Conservation (phyloP, 2,329 filamentous ascomycete genomes). For the Pestalotiopsis sp. region DNA sequence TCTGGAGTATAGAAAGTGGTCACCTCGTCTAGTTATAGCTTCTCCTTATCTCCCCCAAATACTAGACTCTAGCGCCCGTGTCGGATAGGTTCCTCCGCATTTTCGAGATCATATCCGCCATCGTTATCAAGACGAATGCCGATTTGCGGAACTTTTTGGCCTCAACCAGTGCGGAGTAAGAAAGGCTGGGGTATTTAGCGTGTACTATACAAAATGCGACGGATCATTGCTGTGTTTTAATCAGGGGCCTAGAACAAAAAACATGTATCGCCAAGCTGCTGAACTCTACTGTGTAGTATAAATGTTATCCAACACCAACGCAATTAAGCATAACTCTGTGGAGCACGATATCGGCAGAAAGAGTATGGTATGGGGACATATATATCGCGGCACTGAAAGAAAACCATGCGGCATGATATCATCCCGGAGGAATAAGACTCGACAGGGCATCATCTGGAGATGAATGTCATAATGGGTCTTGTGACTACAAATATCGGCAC, state of each 20-base stretch:
- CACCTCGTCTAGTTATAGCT: not conserved
- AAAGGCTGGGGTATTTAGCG: not conserved
- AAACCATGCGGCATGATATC: no score
- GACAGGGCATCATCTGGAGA: no score
- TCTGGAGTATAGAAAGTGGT: no score
- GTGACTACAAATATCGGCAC: no score
- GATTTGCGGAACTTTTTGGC: not conserved
- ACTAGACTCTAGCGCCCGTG: not conserved
- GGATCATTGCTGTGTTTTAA: no score
- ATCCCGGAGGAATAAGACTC: no score
- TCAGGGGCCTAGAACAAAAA: no score
- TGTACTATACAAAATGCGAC: not conserved
- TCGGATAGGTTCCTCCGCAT: not conserved
- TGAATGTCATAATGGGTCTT: no score
- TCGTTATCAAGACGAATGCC: not conserved
- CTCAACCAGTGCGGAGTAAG: not conserved
- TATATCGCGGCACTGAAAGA: not conserved
- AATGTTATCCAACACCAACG: not conserved
- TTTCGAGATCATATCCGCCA: not conserved
- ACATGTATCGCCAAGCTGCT: not conserved
- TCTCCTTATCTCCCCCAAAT: not conserved
- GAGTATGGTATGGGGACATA: not conserved
- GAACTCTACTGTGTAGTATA: not conserved
- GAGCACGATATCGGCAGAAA: not conserved
- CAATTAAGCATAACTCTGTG: not conserved